Percentiles rank a stretch among this genome's conserved stretches.
These are phyloP conservation scores for Hymenoscyphus occultus DNA, from an alignment of 2,329 filamentous ascomycete species.

Conservation along the genomic window DNA sequence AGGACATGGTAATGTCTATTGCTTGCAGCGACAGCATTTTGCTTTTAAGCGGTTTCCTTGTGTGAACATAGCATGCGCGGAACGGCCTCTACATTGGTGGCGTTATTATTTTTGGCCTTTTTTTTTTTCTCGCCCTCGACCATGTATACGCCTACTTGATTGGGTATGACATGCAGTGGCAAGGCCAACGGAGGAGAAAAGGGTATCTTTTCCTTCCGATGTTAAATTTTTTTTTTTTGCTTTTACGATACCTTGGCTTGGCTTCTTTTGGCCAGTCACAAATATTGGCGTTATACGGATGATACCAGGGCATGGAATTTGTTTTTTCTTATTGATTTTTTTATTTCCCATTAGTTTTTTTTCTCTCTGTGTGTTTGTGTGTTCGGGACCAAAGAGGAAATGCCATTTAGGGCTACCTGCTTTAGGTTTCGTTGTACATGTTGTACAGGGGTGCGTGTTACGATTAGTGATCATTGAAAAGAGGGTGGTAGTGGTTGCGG, in stretches of 20 bases:
- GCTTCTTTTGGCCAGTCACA: constrained; percentile 14
- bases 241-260: constrained; percentile 25
- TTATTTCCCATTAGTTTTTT: constrained; percentile 10
- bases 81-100: constrained; percentile 28
- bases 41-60: constrained; percentile 27
- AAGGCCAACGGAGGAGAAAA: constrained; percentile 25
- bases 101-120: constrained; percentile 22
- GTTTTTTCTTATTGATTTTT: constrained; percentile 20
- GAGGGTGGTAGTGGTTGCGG: background rate
- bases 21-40: constrained; percentile 21
- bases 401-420: constrained; percentile 8
- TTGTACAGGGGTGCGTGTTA: constrained; percentile 13
- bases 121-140: constrained; percentile 7
- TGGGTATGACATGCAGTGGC: constrained; percentile 10
- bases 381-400: background rate
- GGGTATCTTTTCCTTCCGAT: constrained; percentile 12
- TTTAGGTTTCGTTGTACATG: background rate
- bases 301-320: constrained; percentile 32
- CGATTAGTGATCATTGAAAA: constrained; percentile 4
- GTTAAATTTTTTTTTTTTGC: constrained; percentile 14
- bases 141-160: constrained; percentile 3
- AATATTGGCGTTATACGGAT: constrained; percentile 30
- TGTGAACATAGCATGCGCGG: constrained; percentile 23
- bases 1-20: constrained; percentile 29
- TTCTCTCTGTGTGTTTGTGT: background rate